These are phyloP conservation scores for Bifiguratus adelaidae DNA, from an alignment of 192 early-diverging fungal species.

Conservation along the genomic window DNA sequence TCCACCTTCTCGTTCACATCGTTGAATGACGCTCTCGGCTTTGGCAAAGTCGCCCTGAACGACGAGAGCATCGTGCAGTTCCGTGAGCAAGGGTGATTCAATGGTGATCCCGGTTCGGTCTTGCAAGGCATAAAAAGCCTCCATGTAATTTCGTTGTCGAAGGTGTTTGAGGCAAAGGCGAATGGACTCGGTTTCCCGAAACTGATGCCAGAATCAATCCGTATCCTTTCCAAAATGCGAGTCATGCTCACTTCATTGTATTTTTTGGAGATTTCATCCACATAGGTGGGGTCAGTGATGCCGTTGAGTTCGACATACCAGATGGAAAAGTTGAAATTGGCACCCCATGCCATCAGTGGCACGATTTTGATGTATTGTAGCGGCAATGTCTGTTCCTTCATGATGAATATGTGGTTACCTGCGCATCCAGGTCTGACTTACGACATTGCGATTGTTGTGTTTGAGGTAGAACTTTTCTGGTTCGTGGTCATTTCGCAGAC, in stretches of 20 bases:
- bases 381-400: constrained; percentile 53
- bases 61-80: constrained; percentile 58
- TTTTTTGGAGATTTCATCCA: constrained; percentile 19
- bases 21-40: constrained; percentile 58
- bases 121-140: constrained; percentile 62
- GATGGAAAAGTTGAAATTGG: constrained; percentile 92
- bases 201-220: constrained; percentile 21
- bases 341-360: constrained; percentile 79
- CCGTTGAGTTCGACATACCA: constrained; percentile 92
- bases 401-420: not conserved
- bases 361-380: constrained; percentile 91
- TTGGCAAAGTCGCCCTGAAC: constrained; percentile 59
- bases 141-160: constrained; percentile 64
- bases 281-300: constrained; percentile 52
- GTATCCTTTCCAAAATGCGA: not conserved
- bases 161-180: constrained; percentile 86
- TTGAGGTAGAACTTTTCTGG: constrained; percentile 81
- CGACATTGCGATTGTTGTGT: constrained; percentile 59
- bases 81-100: constrained; percentile 75
- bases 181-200: constrained; percentile 68
- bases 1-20: constrained; percentile 49
- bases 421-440: constrained; percentile 13
- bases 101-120: constrained; percentile 46
- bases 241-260: not conserved
- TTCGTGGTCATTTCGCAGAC: constrained; percentile 60